A percentile compares a stretch with the other conserved stretches of the same genome.
Conservation (phyloP, 306 rosid species). For the Cucumis cinereus region DNA sequence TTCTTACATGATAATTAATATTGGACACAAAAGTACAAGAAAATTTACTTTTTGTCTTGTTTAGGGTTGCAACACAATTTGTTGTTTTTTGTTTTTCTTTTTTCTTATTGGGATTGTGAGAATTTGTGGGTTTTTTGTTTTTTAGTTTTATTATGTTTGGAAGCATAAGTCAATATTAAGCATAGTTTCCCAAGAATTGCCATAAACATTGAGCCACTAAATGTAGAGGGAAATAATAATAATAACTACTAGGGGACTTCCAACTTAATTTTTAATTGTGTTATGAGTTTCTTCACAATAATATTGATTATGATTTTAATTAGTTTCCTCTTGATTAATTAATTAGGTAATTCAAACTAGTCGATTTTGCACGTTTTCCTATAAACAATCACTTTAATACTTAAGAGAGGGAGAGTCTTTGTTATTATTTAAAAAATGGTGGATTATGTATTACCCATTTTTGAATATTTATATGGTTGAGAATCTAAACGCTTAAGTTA, state of each 20-base stretch:
- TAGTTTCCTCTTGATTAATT: neutral
- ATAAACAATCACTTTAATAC: no score
- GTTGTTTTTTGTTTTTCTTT: neutral
- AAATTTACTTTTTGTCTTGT: neutral
- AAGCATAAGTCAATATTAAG: neutral
- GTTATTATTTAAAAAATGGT: no score
- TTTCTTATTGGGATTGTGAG: neutral
- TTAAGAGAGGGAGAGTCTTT: no score
- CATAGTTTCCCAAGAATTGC: neutral
- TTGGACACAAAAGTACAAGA: conserved; percentile 6
- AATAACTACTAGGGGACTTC: no score
- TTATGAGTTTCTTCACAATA: neutral
- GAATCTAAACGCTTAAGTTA: no score
- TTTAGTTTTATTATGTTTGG: conserved; percentile 1
- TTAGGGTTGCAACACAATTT: neutral
- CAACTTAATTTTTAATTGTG: neutral
- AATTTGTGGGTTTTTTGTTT: neutral
- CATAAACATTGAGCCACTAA: conserved; percentile 6
- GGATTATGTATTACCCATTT: no score
- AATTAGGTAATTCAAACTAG: neutral
- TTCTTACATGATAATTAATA: conserved; percentile 3
- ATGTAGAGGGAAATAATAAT: neutral
- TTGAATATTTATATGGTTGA: no score
- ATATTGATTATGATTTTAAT: no score
- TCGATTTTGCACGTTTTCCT: no score